These are phyloP conservation scores for Pachysandra terminalis DNA, from an alignment of 164 flowering plant genomes.

Conservation along the genomic window DNA sequence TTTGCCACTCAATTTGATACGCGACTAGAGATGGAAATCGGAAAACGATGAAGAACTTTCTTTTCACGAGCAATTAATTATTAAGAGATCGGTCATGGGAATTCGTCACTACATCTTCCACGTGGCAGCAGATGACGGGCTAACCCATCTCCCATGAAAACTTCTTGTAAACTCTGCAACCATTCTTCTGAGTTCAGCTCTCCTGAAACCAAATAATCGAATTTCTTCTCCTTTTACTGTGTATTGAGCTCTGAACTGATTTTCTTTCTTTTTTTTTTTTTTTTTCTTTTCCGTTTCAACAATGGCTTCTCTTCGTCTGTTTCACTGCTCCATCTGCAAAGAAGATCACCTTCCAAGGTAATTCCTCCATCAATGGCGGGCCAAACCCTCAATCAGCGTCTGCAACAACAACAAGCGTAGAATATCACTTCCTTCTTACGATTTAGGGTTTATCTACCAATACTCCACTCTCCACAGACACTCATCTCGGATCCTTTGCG, in stretches of 20 bases:
- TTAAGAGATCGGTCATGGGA: too few species aligned
- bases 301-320: constrained; percentile 24
- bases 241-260: too few species aligned
- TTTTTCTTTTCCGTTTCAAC: neutral
- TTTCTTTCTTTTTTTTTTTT: neutral
- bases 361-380: constrained; percentile 10
- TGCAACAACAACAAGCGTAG: constrained; percentile 11
- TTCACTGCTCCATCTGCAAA: constrained; percentile 12
- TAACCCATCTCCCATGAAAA: neutral
- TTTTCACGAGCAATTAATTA: too few species aligned
- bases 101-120: neutral
- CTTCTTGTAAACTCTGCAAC: too few species aligned
- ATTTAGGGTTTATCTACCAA: constrained; percentile 3
- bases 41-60: too few species aligned
- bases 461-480: neutral
- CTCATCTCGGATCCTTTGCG: constrained; percentile 7
- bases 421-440: constrained; percentile 11
- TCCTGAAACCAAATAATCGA: neutral
- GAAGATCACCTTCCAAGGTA: neutral
- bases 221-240: neutral
- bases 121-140: neutral
- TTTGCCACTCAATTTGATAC: too few species aligned
- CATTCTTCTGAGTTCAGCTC: too few species aligned
- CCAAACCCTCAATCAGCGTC: neutral
- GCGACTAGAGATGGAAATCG: too few species aligned